Percentiles rank a stretch among this genome's conserved stretches.
Evolutionary conservation across 495 filamentous ascomycete genomes (phyloP).

Genomic region (Aspergillus sclerotiicarbonarius): DNA sequence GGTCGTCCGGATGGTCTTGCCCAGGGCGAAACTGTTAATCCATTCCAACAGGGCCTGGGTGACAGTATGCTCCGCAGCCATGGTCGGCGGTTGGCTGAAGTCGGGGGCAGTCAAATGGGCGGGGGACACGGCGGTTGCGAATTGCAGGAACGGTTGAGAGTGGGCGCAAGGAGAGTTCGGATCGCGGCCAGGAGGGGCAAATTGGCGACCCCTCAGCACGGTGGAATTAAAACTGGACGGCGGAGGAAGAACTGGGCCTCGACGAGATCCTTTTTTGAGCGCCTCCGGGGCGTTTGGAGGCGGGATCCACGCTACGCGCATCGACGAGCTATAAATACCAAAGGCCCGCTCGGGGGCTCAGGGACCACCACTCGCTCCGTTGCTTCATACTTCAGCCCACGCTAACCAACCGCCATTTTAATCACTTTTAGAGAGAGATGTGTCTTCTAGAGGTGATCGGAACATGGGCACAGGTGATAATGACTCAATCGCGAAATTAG

Average conservation of each 20-base stretch:
- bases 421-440: too few species aligned
- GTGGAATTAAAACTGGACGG: not conserved
- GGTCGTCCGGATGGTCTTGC: conserved; percentile 44
- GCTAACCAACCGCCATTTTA: too few species aligned
- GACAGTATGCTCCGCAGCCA: conserved; percentile 46
- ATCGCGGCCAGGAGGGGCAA: not conserved
- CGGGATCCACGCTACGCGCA: conserved; percentile 9
- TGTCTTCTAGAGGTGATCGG: too few species aligned
- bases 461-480: too few species aligned
- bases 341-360: not conserved
- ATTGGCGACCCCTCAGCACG: not conserved
- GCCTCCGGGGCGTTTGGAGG: conserved; percentile 5
- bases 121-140: conserved; percentile 3
- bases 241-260: conserved; percentile 8
- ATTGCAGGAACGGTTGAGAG: not conserved
- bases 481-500: too few species aligned
- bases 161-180: not conserved
- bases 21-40: conserved; percentile 54
- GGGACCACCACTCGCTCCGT: too few species aligned
- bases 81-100: conserved; percentile 24
- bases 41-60: conserved; percentile 57
- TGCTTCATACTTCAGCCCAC: too few species aligned
- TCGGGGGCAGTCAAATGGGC: conserved; percentile 3
- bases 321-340: conserved; percentile 5
- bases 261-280: conserved; percentile 6